These are phyloP conservation scores for Globisporangium irregulare DNA, from an alignment of 352 stramenopile species.

Conservation along the genomic window DNA sequence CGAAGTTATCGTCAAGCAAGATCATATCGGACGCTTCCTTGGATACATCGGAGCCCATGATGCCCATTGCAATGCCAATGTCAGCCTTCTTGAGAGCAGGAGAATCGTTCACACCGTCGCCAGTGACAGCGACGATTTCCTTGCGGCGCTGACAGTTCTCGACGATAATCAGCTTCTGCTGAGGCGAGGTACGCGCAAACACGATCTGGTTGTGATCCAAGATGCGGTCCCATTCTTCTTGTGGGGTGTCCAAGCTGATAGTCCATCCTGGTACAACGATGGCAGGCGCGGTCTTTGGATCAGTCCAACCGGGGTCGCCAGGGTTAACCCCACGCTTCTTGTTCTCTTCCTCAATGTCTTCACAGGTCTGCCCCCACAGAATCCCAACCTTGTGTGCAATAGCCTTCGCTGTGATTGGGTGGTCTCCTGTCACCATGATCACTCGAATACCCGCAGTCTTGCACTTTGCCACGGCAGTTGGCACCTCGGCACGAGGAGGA, in stretches of 20 bases:
- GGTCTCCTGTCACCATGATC: slow-evolving; percentile 94
- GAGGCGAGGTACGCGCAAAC: slow-evolving; percentile 93
- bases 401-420: slow-evolving; percentile 90
- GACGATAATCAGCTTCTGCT: slow-evolving; percentile 96
- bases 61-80: slow-evolving; percentile 98
- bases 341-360: slow-evolving; percentile 85
- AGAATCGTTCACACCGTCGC: slow-evolving; percentile 98
- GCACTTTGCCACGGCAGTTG: slow-evolving; percentile 86
- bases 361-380: slow-evolving; percentile 81
- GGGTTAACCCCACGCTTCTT: slow-evolving; percentile 43
- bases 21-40: slow-evolving; percentile 97
- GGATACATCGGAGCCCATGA: slow-evolving; percentile 95
- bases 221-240: slow-evolving; percentile 86
- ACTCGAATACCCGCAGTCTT: slow-evolving; percentile 91
- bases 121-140: slow-evolving; percentile 93
- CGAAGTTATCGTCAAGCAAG: slow-evolving; percentile 97
- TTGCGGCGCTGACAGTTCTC: slow-evolving; percentile 83
- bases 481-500: slow-evolving; percentile 88
- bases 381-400: slow-evolving; percentile 94
- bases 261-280: slow-evolving; percentile 87
- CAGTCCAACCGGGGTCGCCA: slow-evolving; percentile 71
- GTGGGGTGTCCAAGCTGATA: slow-evolving; percentile 68
- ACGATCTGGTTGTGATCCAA: slow-evolving; percentile 89
- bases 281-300: slow-evolving; percentile 64
- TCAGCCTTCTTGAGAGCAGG: slow-evolving; percentile 96